Evolutionary conservation across 306 rosid species (phyloP).

Genomic region (Potentilla sterilis): DNA sequence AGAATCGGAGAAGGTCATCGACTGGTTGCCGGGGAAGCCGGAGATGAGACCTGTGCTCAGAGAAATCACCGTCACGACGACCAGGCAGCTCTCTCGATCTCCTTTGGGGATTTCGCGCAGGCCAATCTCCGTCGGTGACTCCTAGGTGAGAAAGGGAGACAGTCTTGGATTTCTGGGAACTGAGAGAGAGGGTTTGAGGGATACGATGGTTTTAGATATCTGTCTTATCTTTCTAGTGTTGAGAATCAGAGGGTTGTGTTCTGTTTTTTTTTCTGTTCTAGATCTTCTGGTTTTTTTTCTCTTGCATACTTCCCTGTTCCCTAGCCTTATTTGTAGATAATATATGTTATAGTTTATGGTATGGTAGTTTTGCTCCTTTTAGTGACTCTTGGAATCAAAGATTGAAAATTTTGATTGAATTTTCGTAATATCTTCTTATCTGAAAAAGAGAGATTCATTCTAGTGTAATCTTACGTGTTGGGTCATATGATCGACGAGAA

Average conservation of each 20-base stretch:
- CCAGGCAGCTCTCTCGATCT: slow-evolving; percentile 63
- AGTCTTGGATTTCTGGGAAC: not conserved
- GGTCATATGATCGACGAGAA: not conserved
- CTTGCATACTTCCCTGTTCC: slow-evolving; percentile 10
- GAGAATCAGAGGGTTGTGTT: slow-evolving; percentile 17
- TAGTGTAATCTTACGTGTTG: not conserved
- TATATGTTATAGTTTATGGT: slow-evolving; percentile 5
- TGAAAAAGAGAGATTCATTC: not conserved
- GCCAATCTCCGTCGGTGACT: slow-evolving; percentile 60
- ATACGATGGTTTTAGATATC: not conserved
- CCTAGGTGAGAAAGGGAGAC: slow-evolving; percentile 18
- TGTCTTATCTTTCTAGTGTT: not conserved
- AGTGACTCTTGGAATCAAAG: not conserved
- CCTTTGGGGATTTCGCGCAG: slow-evolving; percentile 66
- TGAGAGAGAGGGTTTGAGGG: slow-evolving; percentile 1
- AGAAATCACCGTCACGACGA: slow-evolving; percentile 29
- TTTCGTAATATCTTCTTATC: not conserved
- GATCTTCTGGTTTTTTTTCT: slow-evolving; percentile 10
- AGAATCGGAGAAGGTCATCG: slow-evolving; percentile 58
- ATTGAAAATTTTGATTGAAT: not conserved
- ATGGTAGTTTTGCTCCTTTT: not conserved
- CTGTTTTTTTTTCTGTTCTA: slow-evolving; percentile 7
- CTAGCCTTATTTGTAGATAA: slow-evolving; percentile 7
- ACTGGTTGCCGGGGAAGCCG: slow-evolving; percentile 52
- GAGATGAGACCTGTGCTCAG: slow-evolving; percentile 54